phyloP scores from a whole-genome alignment of 208 protist genomes.

The Kentomonas sorsogonicus region DNA sequence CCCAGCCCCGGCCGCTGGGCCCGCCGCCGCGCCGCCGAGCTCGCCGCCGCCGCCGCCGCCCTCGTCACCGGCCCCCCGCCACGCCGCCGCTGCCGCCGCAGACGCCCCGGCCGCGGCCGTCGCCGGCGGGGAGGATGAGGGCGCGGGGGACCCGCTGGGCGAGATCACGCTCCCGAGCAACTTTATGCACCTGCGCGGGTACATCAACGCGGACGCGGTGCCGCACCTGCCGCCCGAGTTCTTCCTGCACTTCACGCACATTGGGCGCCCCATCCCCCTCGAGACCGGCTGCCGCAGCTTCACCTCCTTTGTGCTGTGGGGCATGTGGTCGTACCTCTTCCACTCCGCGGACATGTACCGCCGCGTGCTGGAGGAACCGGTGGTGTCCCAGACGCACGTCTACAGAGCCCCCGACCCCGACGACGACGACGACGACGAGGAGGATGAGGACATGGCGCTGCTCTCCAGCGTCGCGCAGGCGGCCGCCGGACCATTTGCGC shows the following conservation, averaged over 20 bases:
- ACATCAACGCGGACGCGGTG: constrained; percentile 45
- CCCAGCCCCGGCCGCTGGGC: background rate
- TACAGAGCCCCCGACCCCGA: constrained; percentile 13
- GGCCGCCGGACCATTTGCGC: too few species aligned
- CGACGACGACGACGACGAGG: constrained; percentile 7
- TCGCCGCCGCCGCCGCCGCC: background rate
- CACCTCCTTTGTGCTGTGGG: constrained; percentile 42
- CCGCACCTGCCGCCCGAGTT: constrained; percentile 39
- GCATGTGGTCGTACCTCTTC: constrained; percentile 50
- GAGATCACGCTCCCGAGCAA: constrained; percentile 35
- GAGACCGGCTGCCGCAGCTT: constrained; percentile 47
- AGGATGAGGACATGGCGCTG: constrained; percentile 5
- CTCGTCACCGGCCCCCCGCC: background rate
- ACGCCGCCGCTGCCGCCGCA: background rate
- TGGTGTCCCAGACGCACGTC: constrained; percentile 46
- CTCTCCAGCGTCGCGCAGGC: too few species aligned
- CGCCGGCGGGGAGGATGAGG: constrained; percentile 10
- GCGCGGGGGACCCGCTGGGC: constrained; percentile 18
- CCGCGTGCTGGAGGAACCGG: constrained; percentile 35
- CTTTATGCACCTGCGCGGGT: constrained; percentile 54
- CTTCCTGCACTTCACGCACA: constrained; percentile 43
- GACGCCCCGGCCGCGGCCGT: background rate
- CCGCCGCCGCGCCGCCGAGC: background rate
- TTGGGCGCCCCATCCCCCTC: constrained; percentile 44
- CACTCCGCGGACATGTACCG: constrained; percentile 56